Evolutionary conservation across 2,329 filamentous ascomycete genomes (phyloP).

Genomic region (Bipolaris sorokiniana): DNA sequence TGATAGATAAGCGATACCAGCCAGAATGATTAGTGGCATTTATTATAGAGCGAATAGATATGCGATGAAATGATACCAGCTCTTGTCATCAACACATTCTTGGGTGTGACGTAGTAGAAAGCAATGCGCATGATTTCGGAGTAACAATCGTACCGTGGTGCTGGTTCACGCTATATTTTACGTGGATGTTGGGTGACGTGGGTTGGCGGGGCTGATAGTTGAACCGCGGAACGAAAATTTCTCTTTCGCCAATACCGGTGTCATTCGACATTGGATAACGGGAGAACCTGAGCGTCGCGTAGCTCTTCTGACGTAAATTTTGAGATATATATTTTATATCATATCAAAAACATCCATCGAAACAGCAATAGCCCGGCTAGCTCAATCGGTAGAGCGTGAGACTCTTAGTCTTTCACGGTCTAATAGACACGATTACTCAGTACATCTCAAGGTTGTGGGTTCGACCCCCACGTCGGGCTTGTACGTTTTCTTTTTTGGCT

Average conservation of each 20-base stretch:
- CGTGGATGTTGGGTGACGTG: no score
- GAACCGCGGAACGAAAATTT: not conserved
- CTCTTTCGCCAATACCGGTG: no score
- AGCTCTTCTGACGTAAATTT: no score
- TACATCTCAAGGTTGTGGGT: slow-evolving; percentile 1
- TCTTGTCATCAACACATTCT: not conserved
- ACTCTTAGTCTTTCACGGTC: slow-evolving; percentile 40
- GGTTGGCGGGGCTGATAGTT: no score
- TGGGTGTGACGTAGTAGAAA: not conserved
- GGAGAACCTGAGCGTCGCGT: no score
- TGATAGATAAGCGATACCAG: not conserved
- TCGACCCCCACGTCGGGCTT: slow-evolving; percentile 2
- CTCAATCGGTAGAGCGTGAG: slow-evolving; percentile 52
- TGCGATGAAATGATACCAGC: not conserved
- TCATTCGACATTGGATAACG: no score
- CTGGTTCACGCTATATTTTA: no score
- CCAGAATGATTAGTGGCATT: no score
- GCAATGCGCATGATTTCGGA: not conserved
- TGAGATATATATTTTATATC: no score
- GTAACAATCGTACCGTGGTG: no score
- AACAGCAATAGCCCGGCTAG: slow-evolving; percentile 9
- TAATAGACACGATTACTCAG: slow-evolving; percentile 4
- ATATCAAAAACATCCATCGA: no score
- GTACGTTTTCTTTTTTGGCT: not conserved
- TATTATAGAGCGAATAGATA: no score